Conservation (phyloP, 2,329 filamentous ascomycete genomes). For the Ophiostoma tasmaniense region DNA sequence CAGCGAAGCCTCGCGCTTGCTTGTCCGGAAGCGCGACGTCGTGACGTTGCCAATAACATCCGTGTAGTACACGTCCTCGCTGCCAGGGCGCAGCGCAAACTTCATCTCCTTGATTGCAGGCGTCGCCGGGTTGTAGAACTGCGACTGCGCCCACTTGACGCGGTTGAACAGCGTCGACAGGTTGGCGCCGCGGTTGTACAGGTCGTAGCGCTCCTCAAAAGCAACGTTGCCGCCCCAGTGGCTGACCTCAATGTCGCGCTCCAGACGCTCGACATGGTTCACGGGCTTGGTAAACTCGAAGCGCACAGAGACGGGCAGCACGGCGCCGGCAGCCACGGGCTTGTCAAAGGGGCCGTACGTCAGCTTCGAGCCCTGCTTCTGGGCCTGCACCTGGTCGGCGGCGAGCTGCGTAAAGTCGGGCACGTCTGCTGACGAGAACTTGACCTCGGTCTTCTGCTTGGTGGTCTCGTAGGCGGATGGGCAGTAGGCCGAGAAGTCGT, state of each 20-base stretch:
- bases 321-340: constrained; percentile 68
- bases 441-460: constrained; percentile 97
- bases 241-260: constrained; percentile 89
- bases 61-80: constrained; percentile 83
- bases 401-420: constrained; percentile 78
- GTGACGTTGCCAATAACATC: constrained; percentile 97
- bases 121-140: constrained; percentile 68
- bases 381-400: constrained; percentile 54
- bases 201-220: constrained; percentile 85
- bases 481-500: constrained; percentile 77
- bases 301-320: constrained; percentile 65
- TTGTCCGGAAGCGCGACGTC: constrained; percentile 77
- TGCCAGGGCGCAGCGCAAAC: constrained; percentile 71
- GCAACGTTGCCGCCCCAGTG: constrained; percentile 98
- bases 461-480: constrained; percentile 74
- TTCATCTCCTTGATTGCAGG: constrained; percentile 74
- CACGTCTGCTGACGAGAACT: constrained; percentile 68
- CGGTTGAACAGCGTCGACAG: constrained; percentile 65
- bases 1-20: constrained; percentile 67
- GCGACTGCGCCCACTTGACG: constrained; percentile 63
- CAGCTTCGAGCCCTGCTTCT: constrained; percentile 76
- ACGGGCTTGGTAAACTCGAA: constrained; percentile 96
- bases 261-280: constrained; percentile 66
- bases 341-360: constrained; percentile 76
- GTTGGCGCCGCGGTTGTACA: constrained; percentile 79